These are phyloP conservation scores for Cornus florida DNA, from an alignment of 148 eudicot species.

Conservation along the genomic window DNA sequence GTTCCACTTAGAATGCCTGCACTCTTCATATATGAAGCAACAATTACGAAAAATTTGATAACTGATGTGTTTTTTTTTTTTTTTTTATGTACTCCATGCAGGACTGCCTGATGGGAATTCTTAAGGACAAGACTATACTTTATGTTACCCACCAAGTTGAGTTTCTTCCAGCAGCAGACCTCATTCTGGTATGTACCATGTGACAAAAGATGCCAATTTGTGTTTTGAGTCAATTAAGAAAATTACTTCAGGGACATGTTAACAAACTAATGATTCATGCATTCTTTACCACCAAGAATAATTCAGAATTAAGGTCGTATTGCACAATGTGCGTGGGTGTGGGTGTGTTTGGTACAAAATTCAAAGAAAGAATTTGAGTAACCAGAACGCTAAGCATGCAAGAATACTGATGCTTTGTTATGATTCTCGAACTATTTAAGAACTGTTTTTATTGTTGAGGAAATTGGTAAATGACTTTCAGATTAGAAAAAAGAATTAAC, in stretches of 20 bases:
- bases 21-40: too few relatives aligned
- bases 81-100: slow-evolving; percentile 25
- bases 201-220: neutral
- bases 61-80: neutral
- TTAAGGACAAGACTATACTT: slow-evolving; percentile 81
- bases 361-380: neutral
- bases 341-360: neutral
- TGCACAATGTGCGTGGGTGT: neutral
- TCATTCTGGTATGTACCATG: slow-evolving; percentile 67
- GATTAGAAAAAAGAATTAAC: neutral
- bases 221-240: neutral
- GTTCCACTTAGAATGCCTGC: too few relatives aligned
- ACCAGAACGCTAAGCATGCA: neutral
- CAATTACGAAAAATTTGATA: neutral
- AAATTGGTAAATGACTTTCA: neutral
- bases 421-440: neutral
- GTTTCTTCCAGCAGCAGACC: slow-evolving; percentile 98
- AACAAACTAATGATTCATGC: neutral
- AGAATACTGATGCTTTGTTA: neutral
- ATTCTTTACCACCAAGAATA: neutral
- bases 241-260: neutral
- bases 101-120: slow-evolving; percentile 90
- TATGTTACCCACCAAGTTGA: slow-evolving; percentile 98
- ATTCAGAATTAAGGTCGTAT: neutral
- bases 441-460: neutral